A percentile compares a stretch with the other conserved stretches of the same genome.
Evolutionary conservation across 495 filamentous ascomycete genomes (phyloP).

Genomic region (Xylona heveae): DNA sequence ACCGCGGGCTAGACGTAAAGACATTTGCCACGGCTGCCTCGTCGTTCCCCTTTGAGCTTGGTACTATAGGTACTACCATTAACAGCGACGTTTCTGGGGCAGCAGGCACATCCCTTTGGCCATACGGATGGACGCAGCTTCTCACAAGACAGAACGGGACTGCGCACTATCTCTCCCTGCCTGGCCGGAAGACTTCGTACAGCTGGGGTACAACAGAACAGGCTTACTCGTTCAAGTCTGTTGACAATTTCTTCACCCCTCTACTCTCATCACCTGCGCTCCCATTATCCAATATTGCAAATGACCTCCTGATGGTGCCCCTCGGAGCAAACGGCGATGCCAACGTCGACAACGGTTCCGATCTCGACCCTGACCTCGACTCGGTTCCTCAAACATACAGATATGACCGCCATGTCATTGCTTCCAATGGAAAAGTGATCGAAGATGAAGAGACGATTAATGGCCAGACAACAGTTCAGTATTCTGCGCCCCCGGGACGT

Average conservation of each 20-base stretch:
- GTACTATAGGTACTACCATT: too few relatives aligned
- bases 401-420: conserved; percentile 29
- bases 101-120: conserved; percentile 11
- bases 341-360: too few relatives aligned
- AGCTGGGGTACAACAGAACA: conserved; percentile 33
- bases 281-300: too few relatives aligned
- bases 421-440: conserved; percentile 27
- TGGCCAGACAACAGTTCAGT: conserved; percentile 7
- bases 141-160: conserved; percentile 32
- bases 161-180: conserved; percentile 26
- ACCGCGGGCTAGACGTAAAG: conserved; percentile 33
- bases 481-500: too few relatives aligned
- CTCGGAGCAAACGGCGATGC: too few relatives aligned
- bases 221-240: conserved; percentile 26
- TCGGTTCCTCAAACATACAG: conserved; percentile 5
- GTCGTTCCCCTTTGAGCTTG: conserved; percentile 4
- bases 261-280: too few relatives aligned
- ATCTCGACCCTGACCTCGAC: too few relatives aligned
- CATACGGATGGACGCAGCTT: conserved; percentile 17
- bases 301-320: too few relatives aligned
- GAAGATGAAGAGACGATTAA: conserved; percentile 16
- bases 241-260: conserved; percentile 9
- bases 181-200: conserved; percentile 21
- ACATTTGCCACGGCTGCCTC: conserved; percentile 33
- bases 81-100: conserved; percentile 16